A percentile compares a stretch with the other conserved stretches of the same genome.
phyloP scores from a whole-genome alignment of 78 protist genomes.

The Carpediemonas membranifera region DNA sequence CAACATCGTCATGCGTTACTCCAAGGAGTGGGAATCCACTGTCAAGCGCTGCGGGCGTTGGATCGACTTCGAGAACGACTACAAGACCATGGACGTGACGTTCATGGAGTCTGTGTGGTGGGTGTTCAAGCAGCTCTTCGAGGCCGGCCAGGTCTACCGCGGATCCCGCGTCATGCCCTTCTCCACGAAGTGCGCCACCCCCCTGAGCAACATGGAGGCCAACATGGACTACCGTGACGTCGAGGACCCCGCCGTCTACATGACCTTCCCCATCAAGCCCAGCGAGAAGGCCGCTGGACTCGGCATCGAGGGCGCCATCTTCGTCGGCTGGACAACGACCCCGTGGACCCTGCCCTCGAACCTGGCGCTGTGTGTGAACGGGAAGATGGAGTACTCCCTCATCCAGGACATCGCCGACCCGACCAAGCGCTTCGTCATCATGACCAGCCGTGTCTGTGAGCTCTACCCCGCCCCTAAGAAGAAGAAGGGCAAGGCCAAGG shows the following conservation, averaged over 20 bases:
- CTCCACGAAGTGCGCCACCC: slow-evolving; percentile 86
- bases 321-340: slow-evolving; percentile 99
- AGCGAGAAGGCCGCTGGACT: no score
- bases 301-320: slow-evolving; percentile 28
- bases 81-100: slow-evolving; percentile 86
- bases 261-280: slow-evolving; percentile 58
- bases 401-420: slow-evolving; percentile 16
- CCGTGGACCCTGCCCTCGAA: slow-evolving; percentile 97
- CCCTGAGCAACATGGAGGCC: slow-evolving; percentile 96
- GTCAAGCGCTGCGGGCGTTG: slow-evolving; percentile 93
- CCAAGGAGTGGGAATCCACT: slow-evolving; percentile 75
- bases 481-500: slow-evolving; percentile 13
- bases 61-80: slow-evolving; percentile 96
- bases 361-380: slow-evolving; percentile 69
- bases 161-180: slow-evolving; percentile 96
- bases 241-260: slow-evolving; percentile 65
- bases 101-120: slow-evolving; percentile 71
- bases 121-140: slow-evolving; percentile 80
- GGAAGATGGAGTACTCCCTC: slow-evolving; percentile 72
- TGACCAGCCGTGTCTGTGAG: background rate
- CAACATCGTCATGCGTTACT: slow-evolving; percentile 51
- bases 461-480: background rate
- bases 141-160: slow-evolving; percentile 84
- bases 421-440: background rate
- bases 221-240: slow-evolving; percentile 78